A percentile compares a stretch with the other conserved stretches of the same genome.
Evolutionary conservation across 352 stramenopile species (phyloP).

Genomic region (Pythium dissimile): DNA sequence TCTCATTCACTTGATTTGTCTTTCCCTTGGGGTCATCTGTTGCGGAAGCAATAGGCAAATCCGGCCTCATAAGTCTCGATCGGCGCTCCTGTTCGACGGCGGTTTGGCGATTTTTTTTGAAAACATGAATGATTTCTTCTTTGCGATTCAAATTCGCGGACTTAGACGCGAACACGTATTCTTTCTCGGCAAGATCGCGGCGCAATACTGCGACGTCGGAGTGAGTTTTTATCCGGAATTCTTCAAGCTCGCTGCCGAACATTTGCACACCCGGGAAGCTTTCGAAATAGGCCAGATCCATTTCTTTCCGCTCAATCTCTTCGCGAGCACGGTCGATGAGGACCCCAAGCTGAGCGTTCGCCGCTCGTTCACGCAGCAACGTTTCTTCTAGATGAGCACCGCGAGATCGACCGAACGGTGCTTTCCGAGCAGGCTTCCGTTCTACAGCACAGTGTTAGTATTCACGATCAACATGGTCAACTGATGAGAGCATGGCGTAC

Average conservation of each 20-base stretch:
- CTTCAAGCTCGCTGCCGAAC: constrained; percentile 40
- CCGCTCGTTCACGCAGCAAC: constrained; percentile 42
- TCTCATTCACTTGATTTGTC: constrained; percentile 4
- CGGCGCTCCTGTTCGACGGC: constrained; percentile 34
- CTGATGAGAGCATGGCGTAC: too few species aligned
- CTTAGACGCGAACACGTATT: constrained; percentile 47
- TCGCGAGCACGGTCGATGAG: constrained; percentile 53
- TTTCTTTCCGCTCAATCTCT: constrained; percentile 70
- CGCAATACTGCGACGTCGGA: constrained; percentile 33
- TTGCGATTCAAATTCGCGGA: constrained; percentile 61
- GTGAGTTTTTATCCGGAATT: constrained; percentile 41
- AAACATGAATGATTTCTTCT: constrained; percentile 61
- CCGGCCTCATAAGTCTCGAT: constrained; percentile 6
- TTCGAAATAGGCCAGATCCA: constrained; percentile 78
- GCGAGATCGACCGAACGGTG: constrained; percentile 47
- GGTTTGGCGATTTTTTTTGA: constrained; percentile 61
- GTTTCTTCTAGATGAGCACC: constrained; percentile 70
- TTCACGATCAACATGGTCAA: neutral
- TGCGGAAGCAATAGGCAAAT: neutral
- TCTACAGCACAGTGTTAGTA: constrained; percentile 13
- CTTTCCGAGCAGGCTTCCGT: constrained; percentile 25
- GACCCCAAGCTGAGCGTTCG: constrained; percentile 40
- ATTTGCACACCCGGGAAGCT: constrained; percentile 57
- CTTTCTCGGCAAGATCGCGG: constrained; percentile 50
- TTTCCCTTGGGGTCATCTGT: neutral